Conservation (phyloP, 306 rosid genomes). For the Corylus heterophylla region DNA sequence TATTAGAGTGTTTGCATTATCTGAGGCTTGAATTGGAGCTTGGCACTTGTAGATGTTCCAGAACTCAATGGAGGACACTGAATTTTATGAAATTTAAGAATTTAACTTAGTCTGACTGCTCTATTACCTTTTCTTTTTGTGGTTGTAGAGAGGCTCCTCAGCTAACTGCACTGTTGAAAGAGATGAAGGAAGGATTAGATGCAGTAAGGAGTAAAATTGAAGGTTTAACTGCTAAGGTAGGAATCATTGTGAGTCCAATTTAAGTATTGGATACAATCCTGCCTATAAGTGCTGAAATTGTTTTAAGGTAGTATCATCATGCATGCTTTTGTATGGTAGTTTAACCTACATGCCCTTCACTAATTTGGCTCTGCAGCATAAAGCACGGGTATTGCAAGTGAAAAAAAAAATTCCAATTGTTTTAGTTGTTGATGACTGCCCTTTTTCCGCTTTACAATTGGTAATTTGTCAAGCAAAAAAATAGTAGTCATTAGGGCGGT, state of each 20-base stretch:
- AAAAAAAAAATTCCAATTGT: background rate
- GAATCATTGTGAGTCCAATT: background rate
- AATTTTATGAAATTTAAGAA: background rate
- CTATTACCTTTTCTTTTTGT: background rate
- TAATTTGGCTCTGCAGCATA: background rate
- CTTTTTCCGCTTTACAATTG: background rate
- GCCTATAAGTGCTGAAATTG: background rate
- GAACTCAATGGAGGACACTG: background rate
- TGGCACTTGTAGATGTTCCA: background rate
- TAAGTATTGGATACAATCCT: background rate
- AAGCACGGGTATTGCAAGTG: background rate
- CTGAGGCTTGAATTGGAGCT: background rate
- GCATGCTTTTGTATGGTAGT: background rate
- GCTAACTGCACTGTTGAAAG: slow-evolving; percentile 62
- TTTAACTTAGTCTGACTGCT: background rate
- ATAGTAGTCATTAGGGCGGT: too few relatives aligned
- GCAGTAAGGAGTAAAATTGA: slow-evolving; percentile 57
- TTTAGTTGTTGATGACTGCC: background rate
- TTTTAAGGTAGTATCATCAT: background rate
- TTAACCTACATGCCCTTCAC: background rate
- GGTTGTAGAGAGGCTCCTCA: slow-evolving; percentile 57
- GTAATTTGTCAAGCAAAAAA: too few relatives aligned
- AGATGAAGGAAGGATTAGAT: slow-evolving; percentile 86
- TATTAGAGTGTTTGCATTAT: background rate
- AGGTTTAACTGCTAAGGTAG: slow-evolving; percentile 68